phyloP scores from a whole-genome alignment of 176 grass and related monocot genomes.

The Alopecurus myosuroides region DNA sequence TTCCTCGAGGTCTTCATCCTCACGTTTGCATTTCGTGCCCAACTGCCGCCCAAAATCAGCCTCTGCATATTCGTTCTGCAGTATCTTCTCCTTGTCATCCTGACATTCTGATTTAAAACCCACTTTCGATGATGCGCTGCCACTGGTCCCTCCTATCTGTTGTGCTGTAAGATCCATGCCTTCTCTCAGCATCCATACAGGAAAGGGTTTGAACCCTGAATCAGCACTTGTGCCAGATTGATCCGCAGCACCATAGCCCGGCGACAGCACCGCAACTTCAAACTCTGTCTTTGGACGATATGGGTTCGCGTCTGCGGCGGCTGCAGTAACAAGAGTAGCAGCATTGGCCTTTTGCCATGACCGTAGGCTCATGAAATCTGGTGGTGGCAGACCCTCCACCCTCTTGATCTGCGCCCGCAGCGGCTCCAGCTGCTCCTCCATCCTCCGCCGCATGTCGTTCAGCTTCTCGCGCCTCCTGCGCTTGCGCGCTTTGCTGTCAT shows the following conservation, averaged over 20 bases:
- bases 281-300: constrained; percentile 57
- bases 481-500: background rate
- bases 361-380: constrained; percentile 81
- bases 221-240: constrained; percentile 42
- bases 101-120: constrained; percentile 27
- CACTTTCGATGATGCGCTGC: background rate
- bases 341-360: constrained; percentile 66
- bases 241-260: constrained; percentile 30
- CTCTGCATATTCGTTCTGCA: constrained; percentile 66
- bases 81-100: constrained; percentile 54
- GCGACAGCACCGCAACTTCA: constrained; percentile 41
- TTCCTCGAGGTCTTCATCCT: constrained; percentile 50
- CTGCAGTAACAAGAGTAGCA: constrained; percentile 16
- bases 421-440: constrained; percentile 69
- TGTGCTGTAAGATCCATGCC: constrained; percentile 90
- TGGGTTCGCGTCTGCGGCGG: background rate
- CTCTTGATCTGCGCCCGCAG: constrained; percentile 56
- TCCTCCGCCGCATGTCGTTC: background rate
- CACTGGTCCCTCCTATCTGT: constrained; percentile 57
- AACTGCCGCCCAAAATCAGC: constrained; percentile 69
- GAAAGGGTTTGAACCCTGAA: constrained; percentile 49
- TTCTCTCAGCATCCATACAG: constrained; percentile 82
- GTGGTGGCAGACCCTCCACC: constrained; percentile 73
- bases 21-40: constrained; percentile 69
- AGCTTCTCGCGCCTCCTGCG: background rate